These are phyloP conservation scores for Eucalyptus brandiana DNA, from an alignment of 345 rosid genomes.

Conservation along the genomic window DNA sequence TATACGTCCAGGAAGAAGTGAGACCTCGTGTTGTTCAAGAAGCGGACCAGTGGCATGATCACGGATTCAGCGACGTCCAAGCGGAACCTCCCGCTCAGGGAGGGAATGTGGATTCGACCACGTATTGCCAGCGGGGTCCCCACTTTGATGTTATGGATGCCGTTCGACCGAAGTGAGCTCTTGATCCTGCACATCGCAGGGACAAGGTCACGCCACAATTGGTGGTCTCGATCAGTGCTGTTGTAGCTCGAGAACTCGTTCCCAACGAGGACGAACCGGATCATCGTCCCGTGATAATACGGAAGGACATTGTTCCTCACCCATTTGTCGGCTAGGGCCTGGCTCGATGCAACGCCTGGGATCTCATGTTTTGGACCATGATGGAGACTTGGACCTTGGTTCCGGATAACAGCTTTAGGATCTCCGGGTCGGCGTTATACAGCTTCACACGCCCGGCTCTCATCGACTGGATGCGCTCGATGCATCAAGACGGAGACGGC, in stretches of 20 bases:
- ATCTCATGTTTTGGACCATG: constrained; percentile 61
- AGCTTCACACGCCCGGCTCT: constrained; percentile 43
- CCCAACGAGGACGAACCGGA: constrained; percentile 47
- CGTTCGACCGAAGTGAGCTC: constrained; percentile 17
- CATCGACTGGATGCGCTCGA: constrained; percentile 30
- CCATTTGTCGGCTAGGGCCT: constrained; percentile 33
- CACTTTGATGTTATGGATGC: constrained; percentile 43
- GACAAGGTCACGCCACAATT: constrained; percentile 37
- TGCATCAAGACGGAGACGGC: constrained; percentile 41
- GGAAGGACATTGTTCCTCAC: constrained; percentile 28
- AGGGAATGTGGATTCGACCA: constrained; percentile 34
- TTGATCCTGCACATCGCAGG: constrained; percentile 52
- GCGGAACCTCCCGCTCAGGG: constrained; percentile 48
- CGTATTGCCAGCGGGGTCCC: constrained; percentile 65
- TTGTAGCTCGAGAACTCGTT: constrained; percentile 57
- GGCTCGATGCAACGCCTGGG: constrained; percentile 23
- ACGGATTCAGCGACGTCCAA: constrained; percentile 31
- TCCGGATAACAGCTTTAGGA: constrained; percentile 30
- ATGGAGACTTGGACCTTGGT: constrained; percentile 36
- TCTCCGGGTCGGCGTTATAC: constrained; percentile 44
- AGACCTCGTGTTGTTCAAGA: constrained; percentile 55
- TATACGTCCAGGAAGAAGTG: constrained; percentile 61
- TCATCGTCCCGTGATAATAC: constrained; percentile 39
- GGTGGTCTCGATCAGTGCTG: constrained; percentile 14
- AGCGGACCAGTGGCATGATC: constrained; percentile 42